A percentile compares a stretch with the other conserved stretches of the same genome.
Conservation (phyloP, 1,284 basidiomycete genomes). For the Golubevia pallescens region DNA sequence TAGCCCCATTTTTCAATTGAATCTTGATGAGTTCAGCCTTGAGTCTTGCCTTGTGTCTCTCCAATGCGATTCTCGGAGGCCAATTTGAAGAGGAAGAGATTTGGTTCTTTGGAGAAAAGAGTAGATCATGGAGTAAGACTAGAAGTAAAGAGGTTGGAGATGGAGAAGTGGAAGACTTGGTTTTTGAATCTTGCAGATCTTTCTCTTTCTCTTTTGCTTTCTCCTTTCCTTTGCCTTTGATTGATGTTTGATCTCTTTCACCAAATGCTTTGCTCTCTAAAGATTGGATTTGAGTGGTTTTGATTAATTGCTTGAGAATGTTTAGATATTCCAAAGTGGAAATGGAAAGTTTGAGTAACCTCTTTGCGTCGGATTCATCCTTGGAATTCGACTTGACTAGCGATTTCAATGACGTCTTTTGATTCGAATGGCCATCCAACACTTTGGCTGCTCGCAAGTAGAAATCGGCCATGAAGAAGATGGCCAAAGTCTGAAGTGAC, state of each 20-base stretch:
- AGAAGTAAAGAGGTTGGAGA: constrained; percentile 28
- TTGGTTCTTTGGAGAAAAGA: constrained; percentile 34
- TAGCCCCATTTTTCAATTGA: constrained; percentile 70
- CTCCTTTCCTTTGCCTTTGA: neutral
- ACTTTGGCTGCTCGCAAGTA: constrained; percentile 41
- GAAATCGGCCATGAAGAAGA: constrained; percentile 38
- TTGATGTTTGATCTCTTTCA: neutral
- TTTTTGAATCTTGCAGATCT: neutral
- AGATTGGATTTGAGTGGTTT: constrained; percentile 17
- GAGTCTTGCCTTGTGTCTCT: constrained; percentile 83
- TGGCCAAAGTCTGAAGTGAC: too few species aligned
- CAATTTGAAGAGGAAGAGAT: constrained; percentile 47
- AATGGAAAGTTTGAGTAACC: constrained; percentile 42
- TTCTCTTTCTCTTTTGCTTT: neutral
- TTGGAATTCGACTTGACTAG: constrained; percentile 18
- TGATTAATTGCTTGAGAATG: constrained; percentile 25
- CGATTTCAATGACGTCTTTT: constrained; percentile 47
- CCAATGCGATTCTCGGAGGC: constrained; percentile 41
- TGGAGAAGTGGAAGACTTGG: neutral
- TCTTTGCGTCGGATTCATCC: constrained; percentile 31
- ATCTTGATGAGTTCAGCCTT: constrained; percentile 81
- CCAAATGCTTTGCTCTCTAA: constrained; percentile 30
- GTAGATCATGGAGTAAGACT: constrained; percentile 49
- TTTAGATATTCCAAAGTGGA: constrained; percentile 38
- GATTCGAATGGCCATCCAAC: constrained; percentile 32